Evolutionary conservation across 2,329 filamentous ascomycete species (phyloP).

Genomic region (Aspergillus japonicus): DNA sequence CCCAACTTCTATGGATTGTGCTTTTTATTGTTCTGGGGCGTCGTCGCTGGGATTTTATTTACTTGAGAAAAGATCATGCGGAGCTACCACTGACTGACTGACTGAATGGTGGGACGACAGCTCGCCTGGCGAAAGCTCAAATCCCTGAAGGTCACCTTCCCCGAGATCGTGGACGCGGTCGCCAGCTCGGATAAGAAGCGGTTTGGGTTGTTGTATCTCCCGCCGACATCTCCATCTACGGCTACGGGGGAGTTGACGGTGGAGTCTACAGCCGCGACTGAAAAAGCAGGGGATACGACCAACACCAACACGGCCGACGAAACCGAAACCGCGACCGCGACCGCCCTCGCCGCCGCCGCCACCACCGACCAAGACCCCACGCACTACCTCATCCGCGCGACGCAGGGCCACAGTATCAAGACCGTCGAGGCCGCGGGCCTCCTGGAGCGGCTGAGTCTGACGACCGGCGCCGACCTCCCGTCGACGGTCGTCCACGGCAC

Average conservation of each 20-base stretch:
- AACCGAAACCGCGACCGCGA: slow-evolving; percentile 29
- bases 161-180: slow-evolving; percentile 70
- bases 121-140: slow-evolving; percentile 61
- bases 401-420: slow-evolving; percentile 88
- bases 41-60: too few relatives aligned
- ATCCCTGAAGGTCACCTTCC: slow-evolving; percentile 69
- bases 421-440: slow-evolving; percentile 67
- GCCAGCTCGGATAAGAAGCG: slow-evolving; percentile 83
- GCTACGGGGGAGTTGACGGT: background rate
- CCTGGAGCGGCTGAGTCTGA: slow-evolving; percentile 66
- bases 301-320: background rate
- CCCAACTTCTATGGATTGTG: too few relatives aligned
- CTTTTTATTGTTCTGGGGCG: too few relatives aligned
- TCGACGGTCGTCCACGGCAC: slow-evolving; percentile 79
- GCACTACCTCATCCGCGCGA: slow-evolving; percentile 86
- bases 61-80: too few relatives aligned
- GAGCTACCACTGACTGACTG: background rate
- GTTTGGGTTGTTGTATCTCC: slow-evolving; percentile 69
- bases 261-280: background rate
- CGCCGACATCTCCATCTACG: slow-evolving; percentile 16
- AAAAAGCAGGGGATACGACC: background rate
- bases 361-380: slow-evolving; percentile 58
- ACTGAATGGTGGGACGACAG: slow-evolving; percentile 29
- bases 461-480: slow-evolving; percentile 54
- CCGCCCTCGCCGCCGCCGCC: slow-evolving; percentile 38